phyloP scores from a whole-genome alignment of 257 asterid species.

The Lycium ferocissimum region DNA sequence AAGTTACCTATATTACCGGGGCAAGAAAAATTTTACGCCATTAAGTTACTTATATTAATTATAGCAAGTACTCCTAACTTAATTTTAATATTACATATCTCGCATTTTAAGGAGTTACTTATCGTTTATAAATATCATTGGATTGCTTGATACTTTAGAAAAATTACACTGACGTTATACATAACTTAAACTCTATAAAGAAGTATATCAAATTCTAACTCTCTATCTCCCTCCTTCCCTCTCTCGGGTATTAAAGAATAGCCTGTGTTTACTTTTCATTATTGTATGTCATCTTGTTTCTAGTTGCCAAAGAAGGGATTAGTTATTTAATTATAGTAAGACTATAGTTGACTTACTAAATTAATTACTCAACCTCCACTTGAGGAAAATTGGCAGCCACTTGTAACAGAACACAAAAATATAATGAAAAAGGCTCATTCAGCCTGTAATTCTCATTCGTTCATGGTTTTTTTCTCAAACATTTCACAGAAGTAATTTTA shows the following conservation, averaged over 20 bases:
- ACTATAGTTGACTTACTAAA: neutral
- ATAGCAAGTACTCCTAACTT: neutral
- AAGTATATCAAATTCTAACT: neutral
- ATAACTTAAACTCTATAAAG: neutral
- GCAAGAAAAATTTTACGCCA: neutral
- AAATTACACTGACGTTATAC: neutral
- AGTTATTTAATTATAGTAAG: neutral
- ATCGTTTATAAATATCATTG: neutral
- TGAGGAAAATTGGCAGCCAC: neutral
- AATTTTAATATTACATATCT: neutral
- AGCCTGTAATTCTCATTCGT: conserved; percentile 3
- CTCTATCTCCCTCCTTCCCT: neutral
- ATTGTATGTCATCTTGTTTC: neutral
- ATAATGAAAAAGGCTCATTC: neutral
- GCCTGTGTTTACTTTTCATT: neutral
- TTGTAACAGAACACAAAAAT: neutral
- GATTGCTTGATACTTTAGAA: neutral
- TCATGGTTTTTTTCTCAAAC: neutral
- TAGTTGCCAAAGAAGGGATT: neutral
- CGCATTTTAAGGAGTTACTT: no score
- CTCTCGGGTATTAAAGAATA: neutral
- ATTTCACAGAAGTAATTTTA: neutral
- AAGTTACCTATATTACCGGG: no score
- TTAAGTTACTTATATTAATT: no score
- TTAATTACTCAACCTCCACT: neutral